These are phyloP conservation scores for Daldinia bambusicola DNA, from an alignment of 495 filamentous ascomycete species.

Conservation along the genomic window DNA sequence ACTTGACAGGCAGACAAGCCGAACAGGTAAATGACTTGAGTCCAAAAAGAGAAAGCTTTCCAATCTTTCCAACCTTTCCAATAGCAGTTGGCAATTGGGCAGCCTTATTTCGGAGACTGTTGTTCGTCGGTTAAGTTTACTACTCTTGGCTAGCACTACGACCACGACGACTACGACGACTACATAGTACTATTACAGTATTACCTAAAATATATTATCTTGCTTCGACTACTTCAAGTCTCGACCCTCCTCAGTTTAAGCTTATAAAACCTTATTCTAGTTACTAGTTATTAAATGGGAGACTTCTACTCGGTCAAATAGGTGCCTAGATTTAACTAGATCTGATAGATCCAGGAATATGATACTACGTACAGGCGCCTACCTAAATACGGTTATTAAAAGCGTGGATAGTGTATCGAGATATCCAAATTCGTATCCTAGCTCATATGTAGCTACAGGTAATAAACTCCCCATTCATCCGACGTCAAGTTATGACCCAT, in stretches of 20 bases:
- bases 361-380: no score
- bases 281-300: background rate
- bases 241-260: background rate
- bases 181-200: background rate
- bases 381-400: no score
- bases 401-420: background rate
- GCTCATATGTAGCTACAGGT: background rate
- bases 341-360: conserved; percentile 10
- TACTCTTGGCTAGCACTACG: background rate
- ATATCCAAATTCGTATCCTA: conserved; percentile 13
- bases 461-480: conserved; percentile 15
- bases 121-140: background rate
- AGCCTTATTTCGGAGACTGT: conserved; percentile 1
- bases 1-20: background rate
- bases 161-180: background rate
- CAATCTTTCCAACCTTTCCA: background rate
- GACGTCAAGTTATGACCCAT: conserved; percentile 7
- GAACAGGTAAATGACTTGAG: background rate
- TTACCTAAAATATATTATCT: background rate
- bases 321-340: background rate
- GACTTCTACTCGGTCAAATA: no score
- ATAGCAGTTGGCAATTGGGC: background rate
- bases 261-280: background rate
- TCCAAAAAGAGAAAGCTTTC: background rate
- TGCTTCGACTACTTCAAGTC: background rate